Conservation (phyloP, 768 basidiomycete species). For the Cystofilobasidium bisporidii region DNA sequence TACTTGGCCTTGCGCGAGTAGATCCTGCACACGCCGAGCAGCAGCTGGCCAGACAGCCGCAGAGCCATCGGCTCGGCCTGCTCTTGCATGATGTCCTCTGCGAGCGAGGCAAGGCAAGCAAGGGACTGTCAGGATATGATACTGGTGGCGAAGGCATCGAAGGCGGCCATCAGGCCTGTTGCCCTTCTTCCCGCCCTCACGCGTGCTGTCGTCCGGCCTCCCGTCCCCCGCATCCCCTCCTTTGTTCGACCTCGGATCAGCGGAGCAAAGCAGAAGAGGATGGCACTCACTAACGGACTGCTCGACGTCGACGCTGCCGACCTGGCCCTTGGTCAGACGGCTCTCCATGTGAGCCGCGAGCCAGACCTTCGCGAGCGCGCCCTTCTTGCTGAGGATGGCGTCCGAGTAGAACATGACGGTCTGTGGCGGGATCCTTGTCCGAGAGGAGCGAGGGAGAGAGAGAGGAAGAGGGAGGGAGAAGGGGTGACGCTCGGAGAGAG, state of each 20-base stretch:
- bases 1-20: slow-evolving; percentile 98
- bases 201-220: no score
- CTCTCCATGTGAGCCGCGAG: slow-evolving; percentile 97
- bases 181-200: no score
- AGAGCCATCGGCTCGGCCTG: slow-evolving; percentile 85
- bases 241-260: neutral
- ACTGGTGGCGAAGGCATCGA: no score
- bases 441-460: neutral
- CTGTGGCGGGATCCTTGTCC: no score
- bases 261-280: neutral
- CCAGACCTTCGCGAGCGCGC: slow-evolving; percentile 95
- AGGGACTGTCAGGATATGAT: no score
- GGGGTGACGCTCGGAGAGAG: no score
- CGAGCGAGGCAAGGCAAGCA: slow-evolving; percentile 32
- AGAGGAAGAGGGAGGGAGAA: neutral
- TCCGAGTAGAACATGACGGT: slow-evolving; percentile 69
- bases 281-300: slow-evolving; percentile 71
- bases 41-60: slow-evolving; percentile 87
- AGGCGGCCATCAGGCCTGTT: no score
- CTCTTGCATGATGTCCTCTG: slow-evolving; percentile 73
- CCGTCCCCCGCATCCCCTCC: no score
- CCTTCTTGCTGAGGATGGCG: slow-evolving; percentile 82
- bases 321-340: slow-evolving; percentile 91
- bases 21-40: slow-evolving; percentile 92
- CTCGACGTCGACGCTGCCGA: slow-evolving; percentile 87